Percentiles rank a stretch among this genome's conserved stretches.
Conservation (phyloP, 805 yeast genomes). For the Lipomyces japonicus region DNA sequence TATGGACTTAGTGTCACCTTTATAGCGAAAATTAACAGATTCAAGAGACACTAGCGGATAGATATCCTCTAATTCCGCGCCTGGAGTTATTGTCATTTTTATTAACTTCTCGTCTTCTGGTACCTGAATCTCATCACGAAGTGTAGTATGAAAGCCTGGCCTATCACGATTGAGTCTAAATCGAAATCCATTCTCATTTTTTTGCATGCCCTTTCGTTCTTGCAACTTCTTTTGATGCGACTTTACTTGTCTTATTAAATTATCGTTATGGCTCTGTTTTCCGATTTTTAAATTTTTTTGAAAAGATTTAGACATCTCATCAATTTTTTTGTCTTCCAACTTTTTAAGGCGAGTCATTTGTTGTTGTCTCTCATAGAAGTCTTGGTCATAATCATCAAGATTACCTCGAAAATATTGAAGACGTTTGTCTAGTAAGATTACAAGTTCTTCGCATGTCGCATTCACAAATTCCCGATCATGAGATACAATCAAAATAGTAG, state of each 20-base stretch:
- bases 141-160: neutral
- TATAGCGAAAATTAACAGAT: neutral
- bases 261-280: neutral
- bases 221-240: constrained; percentile 2
- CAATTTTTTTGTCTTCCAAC: neutral
- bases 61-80: neutral
- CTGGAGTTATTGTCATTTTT: neutral
- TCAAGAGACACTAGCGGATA: constrained; percentile 1
- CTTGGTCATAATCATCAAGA: neutral
- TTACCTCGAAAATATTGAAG: constrained; percentile 1
- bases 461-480: constrained; percentile 96
- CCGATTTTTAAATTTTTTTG: neutral
- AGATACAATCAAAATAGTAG: constrained; percentile 93
- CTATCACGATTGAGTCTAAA: neutral
- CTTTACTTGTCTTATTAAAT: constrained; percentile 1
- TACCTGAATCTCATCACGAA: neutral
- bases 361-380: neutral
- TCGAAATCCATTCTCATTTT: constrained; percentile 1
- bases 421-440: constrained; percentile 74
- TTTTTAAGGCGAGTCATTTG: neutral
- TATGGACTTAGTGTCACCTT: constrained; percentile 24
- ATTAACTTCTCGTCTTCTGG: neutral
- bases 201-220: neutral
- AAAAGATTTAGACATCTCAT: neutral
- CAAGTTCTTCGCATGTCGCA: constrained; percentile 95